Percentiles rank a stretch among this genome's conserved stretches.
These are phyloP conservation scores for Alternaria triticimaculans DNA, from an alignment of 2,329 filamentous ascomycete species.

Conservation along the genomic window DNA sequence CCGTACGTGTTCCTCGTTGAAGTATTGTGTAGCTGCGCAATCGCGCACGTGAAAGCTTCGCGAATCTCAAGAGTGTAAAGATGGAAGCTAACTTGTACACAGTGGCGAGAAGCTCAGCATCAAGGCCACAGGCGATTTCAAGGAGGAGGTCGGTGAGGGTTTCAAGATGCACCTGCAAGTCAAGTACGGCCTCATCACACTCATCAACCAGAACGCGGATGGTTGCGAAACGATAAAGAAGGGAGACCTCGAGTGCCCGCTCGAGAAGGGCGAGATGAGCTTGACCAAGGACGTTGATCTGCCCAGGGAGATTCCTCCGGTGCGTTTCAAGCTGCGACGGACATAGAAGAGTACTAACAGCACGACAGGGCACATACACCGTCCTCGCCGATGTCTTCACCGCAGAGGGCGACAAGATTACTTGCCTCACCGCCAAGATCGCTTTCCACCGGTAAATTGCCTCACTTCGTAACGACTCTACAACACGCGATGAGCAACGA, in stretches of 20 bases:
- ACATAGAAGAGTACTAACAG: conserved; percentile 15
- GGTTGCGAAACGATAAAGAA: conserved; percentile 89
- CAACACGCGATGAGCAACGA: conserved; percentile 16
- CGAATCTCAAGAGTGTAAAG: background rate
- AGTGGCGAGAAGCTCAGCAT: conserved; percentile 83
- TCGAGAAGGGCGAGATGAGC: conserved; percentile 76
- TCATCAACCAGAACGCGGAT: conserved; percentile 81
- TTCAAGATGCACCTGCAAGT: conserved; percentile 84
- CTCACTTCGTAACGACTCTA: conserved; percentile 8
- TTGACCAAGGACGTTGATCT: conserved; percentile 84
- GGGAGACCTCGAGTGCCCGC: conserved; percentile 86
- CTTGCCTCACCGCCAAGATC: conserved; percentile 82
- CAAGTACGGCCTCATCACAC: conserved; percentile 91
- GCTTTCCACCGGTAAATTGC: conserved; percentile 59
- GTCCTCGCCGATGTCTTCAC: conserved; percentile 87
- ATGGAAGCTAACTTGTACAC: conserved; percentile 9
- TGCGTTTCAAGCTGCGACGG: conserved; percentile 57
- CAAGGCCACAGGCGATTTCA: conserved; percentile 77
- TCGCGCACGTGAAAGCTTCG: background rate
- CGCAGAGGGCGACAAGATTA: conserved; percentile 75
- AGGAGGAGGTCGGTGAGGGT: conserved; percentile 74
- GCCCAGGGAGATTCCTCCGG: conserved; percentile 85
- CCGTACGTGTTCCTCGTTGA: conserved; percentile 69
- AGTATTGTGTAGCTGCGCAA: background rate
- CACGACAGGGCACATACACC: conserved; percentile 79